Evolutionary conservation across 352 stramenopile genomes (phyloP).

Genomic region (Phytopythium montanum): DNA sequence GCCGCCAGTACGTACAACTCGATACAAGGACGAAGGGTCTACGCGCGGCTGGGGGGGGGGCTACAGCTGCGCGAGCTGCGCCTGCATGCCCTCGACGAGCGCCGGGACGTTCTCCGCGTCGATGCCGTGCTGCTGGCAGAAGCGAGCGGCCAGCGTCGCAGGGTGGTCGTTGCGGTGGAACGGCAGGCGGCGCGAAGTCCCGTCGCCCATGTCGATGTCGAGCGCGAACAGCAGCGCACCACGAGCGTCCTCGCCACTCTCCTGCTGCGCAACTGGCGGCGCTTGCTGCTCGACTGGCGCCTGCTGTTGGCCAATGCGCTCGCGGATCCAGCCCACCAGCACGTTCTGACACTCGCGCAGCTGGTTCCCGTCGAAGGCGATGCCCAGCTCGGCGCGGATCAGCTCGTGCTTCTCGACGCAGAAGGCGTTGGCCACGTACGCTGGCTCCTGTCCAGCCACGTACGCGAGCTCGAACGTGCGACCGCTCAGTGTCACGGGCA

Average conservation of each 20-base stretch:
- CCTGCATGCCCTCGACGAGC: conserved; percentile 56
- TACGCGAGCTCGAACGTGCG: conserved; percentile 60
- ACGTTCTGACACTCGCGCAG: conserved; percentile 59
- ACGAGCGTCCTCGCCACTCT: conserved; percentile 11
- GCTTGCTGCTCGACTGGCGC: conserved; percentile 8
- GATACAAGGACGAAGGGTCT: background rate
- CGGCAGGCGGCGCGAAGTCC: conserved; percentile 33
- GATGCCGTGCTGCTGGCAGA: conserved; percentile 54
- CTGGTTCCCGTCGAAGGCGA: conserved; percentile 56
- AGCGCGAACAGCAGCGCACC: conserved; percentile 56
- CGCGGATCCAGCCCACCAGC: conserved; percentile 35
- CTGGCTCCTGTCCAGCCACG: conserved; percentile 55
- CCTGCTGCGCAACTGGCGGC: conserved; percentile 7
- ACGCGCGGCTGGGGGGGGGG: no score
- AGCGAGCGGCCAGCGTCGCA: conserved; percentile 34
- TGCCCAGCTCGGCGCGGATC: conserved; percentile 40
- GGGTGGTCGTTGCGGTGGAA: conserved; percentile 56
- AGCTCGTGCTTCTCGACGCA: conserved; percentile 70
- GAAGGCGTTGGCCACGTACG: conserved; percentile 56
- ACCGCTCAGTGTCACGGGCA: conserved; percentile 60
- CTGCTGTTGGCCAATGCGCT: conserved; percentile 19
- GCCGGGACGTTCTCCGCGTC: conserved; percentile 51
- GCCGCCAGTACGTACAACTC: background rate
- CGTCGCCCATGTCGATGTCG: conserved; percentile 62
- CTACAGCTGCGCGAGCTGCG: conserved; percentile 36